A percentile compares a stretch with the other conserved stretches of the same genome.
phyloP scores from a whole-genome alignment of 2,329 filamentous ascomycete genomes.

The Phialophora chinensis region DNA sequence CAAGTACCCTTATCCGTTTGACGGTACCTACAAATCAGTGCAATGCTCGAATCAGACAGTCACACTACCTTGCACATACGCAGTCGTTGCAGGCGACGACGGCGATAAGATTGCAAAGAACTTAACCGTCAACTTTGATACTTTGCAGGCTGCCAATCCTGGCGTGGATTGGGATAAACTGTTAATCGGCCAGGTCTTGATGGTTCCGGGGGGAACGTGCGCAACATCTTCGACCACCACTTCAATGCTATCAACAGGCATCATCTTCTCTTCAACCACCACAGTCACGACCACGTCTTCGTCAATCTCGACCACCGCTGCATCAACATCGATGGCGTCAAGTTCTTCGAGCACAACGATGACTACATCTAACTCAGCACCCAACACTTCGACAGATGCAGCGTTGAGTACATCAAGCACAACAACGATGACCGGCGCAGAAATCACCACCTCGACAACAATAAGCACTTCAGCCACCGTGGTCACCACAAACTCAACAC shows the following conservation, averaged over 20 bases:
- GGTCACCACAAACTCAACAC: background rate
- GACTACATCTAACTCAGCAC: conserved; percentile 2
- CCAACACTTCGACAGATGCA: conserved; percentile 2
- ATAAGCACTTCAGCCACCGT: background rate
- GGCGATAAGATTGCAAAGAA: conserved; percentile 35
- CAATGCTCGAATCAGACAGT: conserved; percentile 49
- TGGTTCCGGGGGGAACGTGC: conserved; percentile 32
- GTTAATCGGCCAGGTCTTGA: conserved; percentile 31
- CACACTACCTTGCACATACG: conserved; percentile 35
- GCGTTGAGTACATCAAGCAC: background rate
- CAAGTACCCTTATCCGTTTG: conserved; percentile 72
- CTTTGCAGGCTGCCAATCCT: conserved; percentile 32
- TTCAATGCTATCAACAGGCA: conserved; percentile 11
- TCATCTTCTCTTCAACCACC: conserved; percentile 2
- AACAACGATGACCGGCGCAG: conserved; percentile 7
- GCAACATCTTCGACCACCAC: conserved; percentile 23
- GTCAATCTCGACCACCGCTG: background rate
- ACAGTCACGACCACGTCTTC: background rate
- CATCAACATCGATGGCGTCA: background rate
- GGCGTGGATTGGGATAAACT: conserved; percentile 36
- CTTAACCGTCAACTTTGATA: conserved; percentile 32
- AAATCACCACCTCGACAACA: background rate
- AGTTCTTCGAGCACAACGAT: conserved; percentile 9
- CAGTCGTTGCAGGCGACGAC: conserved; percentile 35
- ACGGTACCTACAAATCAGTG: conserved; percentile 82